Base-by-base conservation (phyloP, 2,329 filamentous ascomycete species). In the Colletotrichum sansevieriae region DNA sequence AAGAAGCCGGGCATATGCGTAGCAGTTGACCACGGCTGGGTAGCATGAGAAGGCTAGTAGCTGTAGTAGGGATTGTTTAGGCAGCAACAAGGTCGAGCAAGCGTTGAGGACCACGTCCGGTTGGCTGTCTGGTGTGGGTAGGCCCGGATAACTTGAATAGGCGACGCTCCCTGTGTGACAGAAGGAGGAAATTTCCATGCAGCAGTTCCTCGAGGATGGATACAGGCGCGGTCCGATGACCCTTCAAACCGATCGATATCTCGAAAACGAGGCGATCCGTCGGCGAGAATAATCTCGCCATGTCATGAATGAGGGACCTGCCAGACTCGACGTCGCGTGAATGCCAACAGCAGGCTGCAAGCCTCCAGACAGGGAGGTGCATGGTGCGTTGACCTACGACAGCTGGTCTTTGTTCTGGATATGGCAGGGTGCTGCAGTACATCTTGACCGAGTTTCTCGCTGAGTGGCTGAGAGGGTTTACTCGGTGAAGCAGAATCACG, bases 401-500 rank as follows among this genome's bases (percentile, higher is more conserved):
- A 49, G 46, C 35, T 29, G 47, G 66, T 18, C 49, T 66, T 39
- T 49, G 33, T 56, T 44, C 62, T 43, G 35, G 61, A 69, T 37
- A 66, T 25, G 56, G 66, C 66, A 66, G 62, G 55, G 66, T 56
- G 49, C 62, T 61, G 66, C 66, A 68, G 35, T 15, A 43, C 18
- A 18, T 51, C 43, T 12, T 69, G 62, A 69, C 66, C 66, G 66
- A 66, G 37, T 18, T 18, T 20, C 35, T 29, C 37, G 35, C 62
- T 61, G 55, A 69, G 62, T 69, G 66, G 66, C 62, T 66, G 55
- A 49, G 37, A 41, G 9, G 22, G 33, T 47, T 5, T 15, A 69
- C 56, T 66, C 66, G 66, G 66, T 69, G 66, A 69, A 69, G 66
- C 47, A 61, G 11, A 49, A 37, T 35, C 62, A 63, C 39, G 63